These are phyloP conservation scores for Fragaria nilgerrensis DNA, from an alignment of 306 rosid species.

Conservation along the genomic window DNA sequence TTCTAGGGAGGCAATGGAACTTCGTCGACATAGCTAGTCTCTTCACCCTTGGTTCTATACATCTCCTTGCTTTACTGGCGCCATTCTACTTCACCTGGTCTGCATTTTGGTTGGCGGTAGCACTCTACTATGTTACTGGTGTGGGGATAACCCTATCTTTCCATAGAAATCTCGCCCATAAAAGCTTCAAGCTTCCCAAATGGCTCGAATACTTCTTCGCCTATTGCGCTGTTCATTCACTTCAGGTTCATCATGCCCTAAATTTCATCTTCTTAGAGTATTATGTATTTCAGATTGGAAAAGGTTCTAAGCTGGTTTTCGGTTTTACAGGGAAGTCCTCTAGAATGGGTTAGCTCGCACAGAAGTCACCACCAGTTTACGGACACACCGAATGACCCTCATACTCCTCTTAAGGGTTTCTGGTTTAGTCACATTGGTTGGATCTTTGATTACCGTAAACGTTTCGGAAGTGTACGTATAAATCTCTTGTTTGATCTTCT, in stretches of 20 bases:
- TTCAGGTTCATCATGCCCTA: conserved; percentile 43
- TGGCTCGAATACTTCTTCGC: conserved; percentile 83
- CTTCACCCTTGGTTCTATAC: conserved; percentile 52
- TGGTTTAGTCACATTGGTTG: conserved; percentile 48
- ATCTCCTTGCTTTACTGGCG: conserved; percentile 54
- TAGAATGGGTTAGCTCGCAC: conserved; percentile 92
- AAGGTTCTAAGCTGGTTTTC: too few relatives aligned
- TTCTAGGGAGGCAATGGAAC: conserved; percentile 65
- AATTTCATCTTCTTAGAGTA: too few relatives aligned
- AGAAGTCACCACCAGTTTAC: conserved; percentile 30
- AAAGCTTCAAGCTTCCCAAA: conserved; percentile 20
- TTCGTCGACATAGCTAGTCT: conserved; percentile 52
- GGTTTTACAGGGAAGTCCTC: conserved; percentile 65
- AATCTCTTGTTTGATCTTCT: neutral
- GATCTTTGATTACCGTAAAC: conserved; percentile 48
- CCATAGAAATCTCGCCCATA: conserved; percentile 79
- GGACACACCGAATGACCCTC: conserved; percentile 83
- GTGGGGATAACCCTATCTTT: conserved; percentile 72
- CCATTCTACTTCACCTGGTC: conserved; percentile 70
- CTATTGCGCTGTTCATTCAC: conserved; percentile 70
- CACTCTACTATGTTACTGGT: conserved; percentile 61
- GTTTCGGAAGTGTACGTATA: conserved; percentile 50
- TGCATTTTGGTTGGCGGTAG: conserved; percentile 58
- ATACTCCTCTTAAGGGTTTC: conserved; percentile 77
- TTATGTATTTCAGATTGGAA: too few relatives aligned